Conservation (phyloP, 257 asterid genomes). For the Perilla frutescens region DNA sequence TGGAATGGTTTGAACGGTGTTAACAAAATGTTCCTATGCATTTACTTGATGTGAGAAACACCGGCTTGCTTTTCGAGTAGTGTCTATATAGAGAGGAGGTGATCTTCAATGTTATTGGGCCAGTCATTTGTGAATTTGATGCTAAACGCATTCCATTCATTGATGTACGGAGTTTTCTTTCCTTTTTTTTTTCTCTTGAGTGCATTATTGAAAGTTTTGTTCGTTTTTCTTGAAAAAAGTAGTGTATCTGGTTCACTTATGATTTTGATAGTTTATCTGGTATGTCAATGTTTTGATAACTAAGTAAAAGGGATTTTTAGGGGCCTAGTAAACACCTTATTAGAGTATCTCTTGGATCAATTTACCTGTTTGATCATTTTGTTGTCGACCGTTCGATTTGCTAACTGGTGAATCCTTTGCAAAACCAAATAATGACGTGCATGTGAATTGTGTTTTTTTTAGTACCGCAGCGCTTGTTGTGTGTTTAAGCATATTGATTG, state of each 20-base stretch:
- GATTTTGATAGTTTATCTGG: too few species aligned
- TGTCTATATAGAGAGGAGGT: constrained; percentile 4
- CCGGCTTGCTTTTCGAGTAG: neutral
- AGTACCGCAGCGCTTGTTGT: constrained; percentile 3
- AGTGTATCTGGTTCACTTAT: neutral
- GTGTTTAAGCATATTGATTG: constrained; percentile 21
- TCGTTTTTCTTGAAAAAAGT: constrained; percentile 14
- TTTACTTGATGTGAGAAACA: neutral
- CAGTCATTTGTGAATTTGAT: neutral
- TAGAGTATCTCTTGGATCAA: constrained; percentile 8
- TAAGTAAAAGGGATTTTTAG: too few species aligned
- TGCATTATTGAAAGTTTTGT: neutral
- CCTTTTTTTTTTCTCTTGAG: neutral
- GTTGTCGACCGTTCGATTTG: constrained; percentile 16
- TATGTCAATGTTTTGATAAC: too few species aligned
- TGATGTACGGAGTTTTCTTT: neutral
- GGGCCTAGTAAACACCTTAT: too few species aligned
- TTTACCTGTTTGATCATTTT: neutral
- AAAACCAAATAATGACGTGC: constrained; percentile 1
- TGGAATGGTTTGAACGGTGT: constrained; percentile 19
- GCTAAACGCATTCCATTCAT: neutral
- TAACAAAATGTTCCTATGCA: neutral
- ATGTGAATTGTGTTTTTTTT: neutral
- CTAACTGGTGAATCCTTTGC: constrained; percentile 24
- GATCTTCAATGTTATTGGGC: neutral